Percentiles rank a stretch among this genome's conserved stretches.
These are phyloP conservation scores for Zoysia pacifica DNA, from an alignment of 176 grass and related monocot genomes.

Conservation along the genomic window DNA sequence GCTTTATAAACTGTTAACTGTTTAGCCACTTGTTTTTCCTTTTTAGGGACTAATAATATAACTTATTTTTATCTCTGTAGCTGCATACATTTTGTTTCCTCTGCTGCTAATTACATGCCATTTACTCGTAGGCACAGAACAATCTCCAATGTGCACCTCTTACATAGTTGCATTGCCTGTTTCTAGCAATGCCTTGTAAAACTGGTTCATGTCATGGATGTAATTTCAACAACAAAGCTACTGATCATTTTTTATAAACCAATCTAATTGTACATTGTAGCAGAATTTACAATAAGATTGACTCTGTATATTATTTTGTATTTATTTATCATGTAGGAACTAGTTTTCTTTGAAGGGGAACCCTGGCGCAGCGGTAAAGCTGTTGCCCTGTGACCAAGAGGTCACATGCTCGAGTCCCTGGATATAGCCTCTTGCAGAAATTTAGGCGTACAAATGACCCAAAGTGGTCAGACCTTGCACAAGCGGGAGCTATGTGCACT, in stretches of 20 bases:
- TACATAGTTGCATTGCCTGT: not conserved
- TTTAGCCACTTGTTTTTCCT: not conserved
- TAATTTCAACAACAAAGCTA: not conserved
- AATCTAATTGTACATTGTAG: conserved; percentile 7
- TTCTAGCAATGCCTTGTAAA: not conserved
- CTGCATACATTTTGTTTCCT: conserved; percentile 21
- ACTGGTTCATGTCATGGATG: not conserved
- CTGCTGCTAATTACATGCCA: conserved; percentile 1
- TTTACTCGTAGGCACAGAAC: not conserved
- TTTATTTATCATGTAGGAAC: not conserved
- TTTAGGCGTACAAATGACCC: too few species aligned
- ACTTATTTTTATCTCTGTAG: not conserved
- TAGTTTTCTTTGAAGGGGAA: conserved; percentile 1
- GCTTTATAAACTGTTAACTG: conserved; percentile 19
- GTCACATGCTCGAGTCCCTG: too few species aligned
- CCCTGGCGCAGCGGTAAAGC: too few species aligned
- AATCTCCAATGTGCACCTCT: conserved; percentile 11
- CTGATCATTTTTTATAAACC: conserved; percentile 24
- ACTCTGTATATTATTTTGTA: not conserved
- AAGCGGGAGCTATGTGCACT: too few species aligned
- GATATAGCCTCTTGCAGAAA: too few species aligned
- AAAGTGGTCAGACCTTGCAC: too few species aligned
- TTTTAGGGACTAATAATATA: not conserved
- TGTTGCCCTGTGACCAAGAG: too few species aligned
- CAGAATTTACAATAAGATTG: not conserved